Percentiles rank a stretch among this genome's conserved stretches.
Conservation (phyloP, 306 rosid species). For the Gillenia trifoliata region DNA sequence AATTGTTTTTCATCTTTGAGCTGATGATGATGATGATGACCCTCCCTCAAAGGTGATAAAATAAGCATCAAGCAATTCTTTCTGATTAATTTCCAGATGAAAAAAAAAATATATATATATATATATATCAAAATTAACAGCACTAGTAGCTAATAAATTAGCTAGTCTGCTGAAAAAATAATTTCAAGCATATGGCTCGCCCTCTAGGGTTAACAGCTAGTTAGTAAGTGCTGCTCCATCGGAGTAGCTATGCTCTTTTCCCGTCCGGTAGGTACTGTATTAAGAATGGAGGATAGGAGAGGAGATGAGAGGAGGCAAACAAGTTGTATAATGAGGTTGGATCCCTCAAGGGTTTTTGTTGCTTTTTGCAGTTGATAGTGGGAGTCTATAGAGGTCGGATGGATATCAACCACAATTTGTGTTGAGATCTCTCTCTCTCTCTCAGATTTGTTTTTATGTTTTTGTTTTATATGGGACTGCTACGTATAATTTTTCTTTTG, state of each 20-base stretch:
- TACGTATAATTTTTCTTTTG: constrained; percentile 15
- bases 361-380: constrained; percentile 30
- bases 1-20: constrained; percentile 46
- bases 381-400: constrained; percentile 27
- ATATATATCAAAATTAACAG: neutral
- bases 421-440: constrained; percentile 27
- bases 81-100: neutral
- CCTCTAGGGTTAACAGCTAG: neutral
- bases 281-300: neutral
- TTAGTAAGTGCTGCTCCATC: neutral
- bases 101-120: neutral
- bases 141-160: neutral
- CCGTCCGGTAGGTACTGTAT: too few species aligned
- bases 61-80: constrained; percentile 50
- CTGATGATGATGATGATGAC: constrained; percentile 18
- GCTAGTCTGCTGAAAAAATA: neutral
- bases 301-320: neutral
- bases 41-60: constrained; percentile 53
- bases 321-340: constrained; percentile 11
- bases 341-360: constrained; percentile 5
- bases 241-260: neutral
- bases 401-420: constrained; percentile 66
- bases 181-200: neutral
- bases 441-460: constrained; percentile 45
- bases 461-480: constrained; percentile 44